These are phyloP conservation scores for Avena atlantica DNA, from an alignment of 176 grass and related monocot species.

Conservation along the genomic window DNA sequence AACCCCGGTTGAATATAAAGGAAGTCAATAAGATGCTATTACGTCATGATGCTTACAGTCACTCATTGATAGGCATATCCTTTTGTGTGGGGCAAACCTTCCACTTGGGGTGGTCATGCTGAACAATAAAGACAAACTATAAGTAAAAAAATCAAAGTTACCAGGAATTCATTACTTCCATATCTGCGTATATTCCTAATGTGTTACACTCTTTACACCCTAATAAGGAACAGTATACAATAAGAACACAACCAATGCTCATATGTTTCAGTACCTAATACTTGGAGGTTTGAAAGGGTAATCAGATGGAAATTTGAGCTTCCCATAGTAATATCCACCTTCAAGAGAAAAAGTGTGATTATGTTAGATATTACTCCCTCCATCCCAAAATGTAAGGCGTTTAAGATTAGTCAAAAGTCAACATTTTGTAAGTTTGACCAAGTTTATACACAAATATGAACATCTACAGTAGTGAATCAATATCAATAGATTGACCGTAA, in stretches of 20 bases:
- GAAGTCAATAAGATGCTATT: background rate
- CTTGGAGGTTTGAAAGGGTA: constrained; percentile 98
- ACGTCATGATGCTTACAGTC: constrained; percentile 72
- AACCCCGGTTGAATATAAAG: constrained; percentile 13
- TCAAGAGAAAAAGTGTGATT: constrained; percentile 8
- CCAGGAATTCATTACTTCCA: background rate
- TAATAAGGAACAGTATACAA: background rate
- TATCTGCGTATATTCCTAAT: background rate
- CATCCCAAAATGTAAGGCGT: no score
- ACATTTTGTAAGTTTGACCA: no score
- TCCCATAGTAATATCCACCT: constrained; percentile 99
- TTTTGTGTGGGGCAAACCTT: constrained; percentile 92
- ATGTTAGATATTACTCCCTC: background rate
- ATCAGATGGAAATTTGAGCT: constrained; percentile 94
- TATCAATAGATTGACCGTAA: no score
- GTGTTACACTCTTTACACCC: background rate
- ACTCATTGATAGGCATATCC: constrained; percentile 97
- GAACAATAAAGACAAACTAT: constrained; percentile 43
- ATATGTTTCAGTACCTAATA: constrained; percentile 66
- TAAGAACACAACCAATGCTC: background rate
- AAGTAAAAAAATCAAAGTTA: constrained; percentile 34
- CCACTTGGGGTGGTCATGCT: constrained; percentile 98
- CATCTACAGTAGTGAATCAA: no score
- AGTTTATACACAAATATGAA: no score
- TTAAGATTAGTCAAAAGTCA: no score